These are phyloP conservation scores for Termitomyces heimii DNA, from an alignment of 768 basidiomycete species.

Conservation along the genomic window DNA sequence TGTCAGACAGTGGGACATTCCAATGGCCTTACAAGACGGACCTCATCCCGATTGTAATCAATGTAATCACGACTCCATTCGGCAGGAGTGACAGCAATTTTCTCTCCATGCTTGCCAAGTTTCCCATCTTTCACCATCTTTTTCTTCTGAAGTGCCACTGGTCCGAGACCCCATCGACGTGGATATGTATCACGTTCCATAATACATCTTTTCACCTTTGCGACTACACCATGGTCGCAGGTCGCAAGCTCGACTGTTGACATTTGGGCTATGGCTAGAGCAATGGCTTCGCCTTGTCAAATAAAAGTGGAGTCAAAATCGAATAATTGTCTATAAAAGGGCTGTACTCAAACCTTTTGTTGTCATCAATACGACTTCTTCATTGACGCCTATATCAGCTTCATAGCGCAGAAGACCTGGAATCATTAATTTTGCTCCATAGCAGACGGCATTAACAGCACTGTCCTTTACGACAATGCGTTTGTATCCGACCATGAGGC, in stretches of 20 bases:
- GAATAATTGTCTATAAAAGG: not conserved
- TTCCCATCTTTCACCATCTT: slow-evolving; percentile 98
- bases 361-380: slow-evolving; percentile 98
- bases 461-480: slow-evolving; percentile 99
- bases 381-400: slow-evolving; percentile 87
- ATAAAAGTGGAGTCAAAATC: not conserved
- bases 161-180: slow-evolving; percentile 97
- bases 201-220: slow-evolving; percentile 98
- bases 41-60: slow-evolving; percentile 76
- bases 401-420: slow-evolving; percentile 97
- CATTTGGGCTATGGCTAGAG: slow-evolving; percentile 95
- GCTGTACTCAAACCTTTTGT: slow-evolving; percentile 67
- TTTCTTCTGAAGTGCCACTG: slow-evolving; percentile 95
- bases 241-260: slow-evolving; percentile 97
- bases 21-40: slow-evolving; percentile 13
- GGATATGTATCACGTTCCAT: slow-evolving; percentile 99
- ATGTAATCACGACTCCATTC: slow-evolving; percentile 93
- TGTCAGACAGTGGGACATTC: slow-evolving; percentile 10
- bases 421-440: slow-evolving; percentile 99
- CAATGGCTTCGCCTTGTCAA: slow-evolving; percentile 78
- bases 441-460: slow-evolving; percentile 98
- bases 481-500: slow-evolving; percentile 92
- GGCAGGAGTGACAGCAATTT: slow-evolving; percentile 79
- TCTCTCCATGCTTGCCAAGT: slow-evolving; percentile 92
- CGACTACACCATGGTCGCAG: slow-evolving; percentile 97